A percentile compares a stretch with the other conserved stretches of the same genome.
These are phyloP conservation scores for Xylariaceae sp. DNA, from an alignment of 2,329 filamentous ascomycete species.

Conservation along the genomic window DNA sequence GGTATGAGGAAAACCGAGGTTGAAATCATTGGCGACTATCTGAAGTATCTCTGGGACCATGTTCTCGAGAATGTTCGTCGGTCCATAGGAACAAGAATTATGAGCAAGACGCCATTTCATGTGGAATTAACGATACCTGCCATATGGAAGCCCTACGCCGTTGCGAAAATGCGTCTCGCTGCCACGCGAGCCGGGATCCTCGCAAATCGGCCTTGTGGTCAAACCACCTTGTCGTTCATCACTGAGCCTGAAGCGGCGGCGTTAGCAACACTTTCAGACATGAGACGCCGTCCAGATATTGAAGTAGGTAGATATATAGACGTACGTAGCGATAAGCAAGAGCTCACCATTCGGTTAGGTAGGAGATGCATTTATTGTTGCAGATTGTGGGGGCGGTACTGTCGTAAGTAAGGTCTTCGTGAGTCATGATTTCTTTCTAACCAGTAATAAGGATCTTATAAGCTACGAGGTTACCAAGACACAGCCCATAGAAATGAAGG, in stretches of 20 bases:
- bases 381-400: slow-evolving; percentile 40
- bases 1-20: slow-evolving; percentile 25
- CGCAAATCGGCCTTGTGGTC: slow-evolving; percentile 27
- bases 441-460: slow-evolving; percentile 20
- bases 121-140: slow-evolving; percentile 28
- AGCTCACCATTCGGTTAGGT: too few relatives aligned
- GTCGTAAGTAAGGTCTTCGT: slow-evolving; percentile 8
- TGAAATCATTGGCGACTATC: slow-evolving; percentile 23
- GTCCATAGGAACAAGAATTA: background rate
- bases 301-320: too few relatives aligned
- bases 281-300: slow-evolving; percentile 30
- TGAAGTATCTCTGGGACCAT: slow-evolving; percentile 22
- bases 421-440: background rate
- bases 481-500: slow-evolving; percentile 13
- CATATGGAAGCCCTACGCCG: slow-evolving; percentile 23
- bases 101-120: slow-evolving; percentile 20
- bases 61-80: slow-evolving; percentile 12
- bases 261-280: slow-evolving; percentile 44
- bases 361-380: slow-evolving; percentile 39
- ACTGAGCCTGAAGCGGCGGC: slow-evolving; percentile 55
- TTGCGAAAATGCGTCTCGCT: slow-evolving; percentile 46
- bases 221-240: slow-evolving; percentile 45
- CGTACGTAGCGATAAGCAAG: too few relatives aligned
- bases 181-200: slow-evolving; percentile 46
- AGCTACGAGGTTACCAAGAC: slow-evolving; percentile 25